These are phyloP conservation scores for Pseudogymnoascus sp. DNA, from an alignment of 2,329 filamentous ascomycete species.

Conservation along the genomic window DNA sequence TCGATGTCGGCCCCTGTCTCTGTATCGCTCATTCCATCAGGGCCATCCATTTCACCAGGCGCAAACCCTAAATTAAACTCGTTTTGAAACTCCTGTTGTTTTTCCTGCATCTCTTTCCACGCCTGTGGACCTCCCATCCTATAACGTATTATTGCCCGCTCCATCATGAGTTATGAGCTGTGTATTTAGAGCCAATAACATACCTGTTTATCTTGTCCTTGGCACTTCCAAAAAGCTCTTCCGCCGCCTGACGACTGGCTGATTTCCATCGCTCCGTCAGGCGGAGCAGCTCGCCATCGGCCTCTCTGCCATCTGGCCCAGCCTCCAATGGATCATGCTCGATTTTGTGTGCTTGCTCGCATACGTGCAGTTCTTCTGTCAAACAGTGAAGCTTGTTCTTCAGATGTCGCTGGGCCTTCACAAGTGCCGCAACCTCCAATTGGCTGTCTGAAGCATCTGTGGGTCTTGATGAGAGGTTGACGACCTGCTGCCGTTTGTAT, in stretches of 20 bases:
- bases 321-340: slow-evolving; percentile 26
- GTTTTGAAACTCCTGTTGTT: slow-evolving; percentile 30
- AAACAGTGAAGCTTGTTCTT: slow-evolving; percentile 24
- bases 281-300: slow-evolving; percentile 45
- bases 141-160: slow-evolving; percentile 10
- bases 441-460: not conserved
- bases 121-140: slow-evolving; percentile 52
- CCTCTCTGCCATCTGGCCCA: slow-evolving; percentile 6
- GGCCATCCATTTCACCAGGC: slow-evolving; percentile 26
- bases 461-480: not conserved
- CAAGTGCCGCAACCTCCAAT: slow-evolving; percentile 24
- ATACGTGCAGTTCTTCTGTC: slow-evolving; percentile 38
- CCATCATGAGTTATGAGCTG: not conserved
- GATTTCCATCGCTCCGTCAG: slow-evolving; percentile 53
- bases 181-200: slow-evolving; percentile 7
- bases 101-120: slow-evolving; percentile 41
- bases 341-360: slow-evolving; percentile 45
- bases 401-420: slow-evolving; percentile 28
- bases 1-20: slow-evolving; percentile 25
- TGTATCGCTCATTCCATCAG: slow-evolving; percentile 29
- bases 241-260: slow-evolving; percentile 54
- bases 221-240: slow-evolving; percentile 56
- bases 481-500: not conserved
- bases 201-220: slow-evolving; percentile 48
- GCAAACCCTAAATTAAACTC: slow-evolving; percentile 29